A percentile compares a stretch with the other conserved stretches of the same genome.
These are phyloP conservation scores for Solanum appendiculatum DNA, from an alignment of 257 asterid genomes.

Conservation along the genomic window DNA sequence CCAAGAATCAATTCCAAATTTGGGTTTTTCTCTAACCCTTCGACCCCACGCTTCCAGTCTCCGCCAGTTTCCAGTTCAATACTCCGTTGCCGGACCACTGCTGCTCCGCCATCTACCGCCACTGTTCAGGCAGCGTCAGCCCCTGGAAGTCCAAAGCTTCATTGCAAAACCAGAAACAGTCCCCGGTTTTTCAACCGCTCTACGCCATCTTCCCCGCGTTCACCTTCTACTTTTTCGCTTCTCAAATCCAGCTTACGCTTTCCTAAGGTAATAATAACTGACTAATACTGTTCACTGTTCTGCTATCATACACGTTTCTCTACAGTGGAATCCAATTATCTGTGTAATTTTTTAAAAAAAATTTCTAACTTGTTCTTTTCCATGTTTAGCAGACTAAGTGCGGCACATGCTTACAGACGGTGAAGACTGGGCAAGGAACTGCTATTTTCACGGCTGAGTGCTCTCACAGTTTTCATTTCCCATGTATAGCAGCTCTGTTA, in stretches of 20 bases:
- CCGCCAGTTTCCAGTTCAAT: conserved; percentile 33
- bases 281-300: neutral
- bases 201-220: conserved; percentile 85
- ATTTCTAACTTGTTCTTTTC: neutral
- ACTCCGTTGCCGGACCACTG: conserved; percentile 48
- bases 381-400: conserved; percentile 54
- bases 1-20: conserved; percentile 35
- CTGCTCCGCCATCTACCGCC: neutral
- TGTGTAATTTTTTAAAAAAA: neutral
- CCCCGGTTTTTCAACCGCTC: conserved; percentile 58
- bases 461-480: conserved; percentile 84
- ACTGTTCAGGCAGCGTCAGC: neutral
- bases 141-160: conserved; percentile 43
- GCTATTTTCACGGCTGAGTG: conserved; percentile 99
- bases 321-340: neutral
- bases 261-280: conserved; percentile 38
- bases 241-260: conserved; percentile 54
- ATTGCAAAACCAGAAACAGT: conserved; percentile 51
- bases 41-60: conserved; percentile 75
- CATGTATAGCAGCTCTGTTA: conserved; percentile 67
- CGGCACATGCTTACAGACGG: conserved; percentile 58
- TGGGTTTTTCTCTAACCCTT: conserved; percentile 64
- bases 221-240: conserved; percentile 74
- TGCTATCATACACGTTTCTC: neutral
- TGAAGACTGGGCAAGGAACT: conserved; percentile 78